Base-by-base conservation (phyloP, 129 eudicot species). In the Escallonia herrerae region DNA sequence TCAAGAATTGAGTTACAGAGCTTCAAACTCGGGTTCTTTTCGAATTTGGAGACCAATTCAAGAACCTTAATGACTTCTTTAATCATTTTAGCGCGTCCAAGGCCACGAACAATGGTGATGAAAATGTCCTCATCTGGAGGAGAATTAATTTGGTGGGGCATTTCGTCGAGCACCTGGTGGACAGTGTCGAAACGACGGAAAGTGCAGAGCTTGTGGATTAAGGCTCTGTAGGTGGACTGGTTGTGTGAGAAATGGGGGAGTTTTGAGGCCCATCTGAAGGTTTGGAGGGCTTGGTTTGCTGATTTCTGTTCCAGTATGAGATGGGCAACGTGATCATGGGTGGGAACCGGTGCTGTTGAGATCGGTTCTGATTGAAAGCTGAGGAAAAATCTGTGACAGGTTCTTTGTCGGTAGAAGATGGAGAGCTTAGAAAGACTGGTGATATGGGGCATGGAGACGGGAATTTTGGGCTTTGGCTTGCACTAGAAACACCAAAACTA, bases 241-340 rank as follows among this genome's bases (percentile, higher is more conserved):
- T 13, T 75, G 79, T 89, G 99, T 38, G 72, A 56, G 80, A 93
- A 93, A 63, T 56, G 48, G 38, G 87, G 90, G 56, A 86, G 72
- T 14, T 69, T 76, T 14, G 95, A 79, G 44, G 95, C 96, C 99
- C 99, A 93, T 86, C 74, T 73, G 84, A 93, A 93, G 50, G 99
- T 86, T 38, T 86, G 56, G 56, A 93, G 77, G 13, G 95, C 91
- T 74, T 84, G 87, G 5, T 70, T 43, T 33, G 95, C 69, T 65
- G 95, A 66, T 63, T 78, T 86, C 56, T 83, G 96, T n/a, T 88
- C 96, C 49, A 81, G 60, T 42, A 93, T 82, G 69, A 93, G 87
- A 63, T 71, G 87, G 81, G 86, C 63, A 33, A 93, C 89, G 70
- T 89, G 80, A n/a, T 86, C 66, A 48, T 65, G 78, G 43, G 75